Evolutionary conservation across 352 stramenopile species (phyloP), one percentile per base, ranked within the genome.

Genomic region (Phytophthora tubulina): DNA sequence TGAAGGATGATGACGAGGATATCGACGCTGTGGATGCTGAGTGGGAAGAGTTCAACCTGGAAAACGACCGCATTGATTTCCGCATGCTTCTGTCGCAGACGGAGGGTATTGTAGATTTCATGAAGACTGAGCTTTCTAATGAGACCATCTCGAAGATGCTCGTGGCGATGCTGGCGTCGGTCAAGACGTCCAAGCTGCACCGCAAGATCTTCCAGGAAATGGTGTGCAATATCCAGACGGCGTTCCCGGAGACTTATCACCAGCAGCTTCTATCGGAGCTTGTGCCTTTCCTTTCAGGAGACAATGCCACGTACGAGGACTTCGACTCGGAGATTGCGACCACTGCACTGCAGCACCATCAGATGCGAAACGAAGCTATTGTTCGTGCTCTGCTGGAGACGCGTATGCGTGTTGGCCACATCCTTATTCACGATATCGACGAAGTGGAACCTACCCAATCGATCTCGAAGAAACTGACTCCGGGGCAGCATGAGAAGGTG

Each of bases 141-240:
- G 86, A 95, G 36, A 92, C 85, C 31, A 90, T 96, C 67, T 86
- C 86, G 14, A 94, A 93, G 71, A 90, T 96, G 81, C 81, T 96
- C 17, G 87, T 92, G 32, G 81, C 89, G 7, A 94, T 96, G 86
- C 71, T 96, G 31, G 84, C 87, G 54, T 95, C 86, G 36, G 79
- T 96, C 50, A 94, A 94, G 76, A 94, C 86, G 36, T 92, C 88
- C 36, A 95, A 95, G 73, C 73, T 94, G 39, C 86, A 95, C 68
- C 89, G 89, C 61, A 94, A 94, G 69, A 95, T 96, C 59, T 94
- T 96, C 72, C 88, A 94, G 59, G 87, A 94, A 64, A 93, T 96
- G 83, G 85, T 94, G 17, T 94, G 83, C 75, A 94, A 95, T 75
- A 88, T 96, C 58, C 87, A 95, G 67, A 89, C 86, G 3, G 81